phyloP scores from a whole-genome alignment of 1,139 yeast species.

The Eremothecium gossypii region DNA sequence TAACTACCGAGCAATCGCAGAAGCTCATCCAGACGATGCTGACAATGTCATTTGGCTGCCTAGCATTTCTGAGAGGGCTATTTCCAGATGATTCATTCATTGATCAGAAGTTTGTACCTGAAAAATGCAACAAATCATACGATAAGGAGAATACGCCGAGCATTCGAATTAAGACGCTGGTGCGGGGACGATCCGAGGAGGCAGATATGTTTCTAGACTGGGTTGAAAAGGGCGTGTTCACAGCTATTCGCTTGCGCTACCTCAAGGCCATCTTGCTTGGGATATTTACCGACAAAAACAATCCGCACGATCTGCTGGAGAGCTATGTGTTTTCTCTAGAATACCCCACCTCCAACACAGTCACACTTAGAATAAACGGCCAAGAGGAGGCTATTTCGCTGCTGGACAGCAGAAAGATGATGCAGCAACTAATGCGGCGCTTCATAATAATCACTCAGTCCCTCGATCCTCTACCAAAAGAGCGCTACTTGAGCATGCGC shows the following conservation, averaged over 20 bases:
- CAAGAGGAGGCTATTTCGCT: constrained; percentile 20
- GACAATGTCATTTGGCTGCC: constrained; percentile 42
- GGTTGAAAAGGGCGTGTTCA: constrained; percentile 42
- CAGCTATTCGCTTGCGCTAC: constrained; percentile 35
- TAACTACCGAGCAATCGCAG: constrained; percentile 32
- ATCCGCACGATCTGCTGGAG: constrained; percentile 37
- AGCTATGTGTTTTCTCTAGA: constrained; percentile 41
- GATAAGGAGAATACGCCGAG: constrained; percentile 26
- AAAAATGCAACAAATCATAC: constrained; percentile 26
- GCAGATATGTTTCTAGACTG: constrained; percentile 42
- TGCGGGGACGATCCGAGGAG: constrained; percentile 36
- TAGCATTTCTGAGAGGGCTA: constrained; percentile 43
- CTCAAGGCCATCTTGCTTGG: constrained; percentile 40
- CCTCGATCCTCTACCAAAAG: constrained; percentile 40
- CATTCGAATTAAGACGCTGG: constrained; percentile 38
- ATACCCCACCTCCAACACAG: constrained; percentile 29
- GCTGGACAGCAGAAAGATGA: constrained; percentile 33
- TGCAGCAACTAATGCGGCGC: constrained; percentile 40
- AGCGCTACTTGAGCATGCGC: constrained; percentile 38
- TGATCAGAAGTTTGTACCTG: constrained; percentile 36
- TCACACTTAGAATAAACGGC: constrained; percentile 25
- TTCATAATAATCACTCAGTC: constrained; percentile 46
- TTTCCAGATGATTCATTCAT: constrained; percentile 42
- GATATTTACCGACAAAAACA: constrained; percentile 34
- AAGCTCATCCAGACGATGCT: constrained; percentile 37